Conservation (phyloP, 805 yeast genomes). For the Barnettozyma wickerhamii region DNA sequence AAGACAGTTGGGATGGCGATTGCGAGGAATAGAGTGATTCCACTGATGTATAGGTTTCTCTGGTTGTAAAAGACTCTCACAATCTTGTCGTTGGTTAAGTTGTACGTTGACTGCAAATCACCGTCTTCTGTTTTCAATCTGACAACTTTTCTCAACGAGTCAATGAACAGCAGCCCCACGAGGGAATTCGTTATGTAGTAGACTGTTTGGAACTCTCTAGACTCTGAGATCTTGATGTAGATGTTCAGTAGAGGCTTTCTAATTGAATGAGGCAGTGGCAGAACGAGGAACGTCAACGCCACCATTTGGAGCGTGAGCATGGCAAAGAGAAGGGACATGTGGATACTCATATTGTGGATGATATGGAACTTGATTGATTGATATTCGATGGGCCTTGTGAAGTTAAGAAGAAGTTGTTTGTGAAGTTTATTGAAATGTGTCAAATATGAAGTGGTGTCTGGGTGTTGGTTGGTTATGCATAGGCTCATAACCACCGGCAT, state of each 20-base stretch:
- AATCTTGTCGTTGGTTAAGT: slow-evolving; percentile 42
- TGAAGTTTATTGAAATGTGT: no score
- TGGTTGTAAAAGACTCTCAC: slow-evolving; percentile 61
- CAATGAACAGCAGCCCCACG: slow-evolving; percentile 47
- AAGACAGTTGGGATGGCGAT: slow-evolving; percentile 52
- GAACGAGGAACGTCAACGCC: slow-evolving; percentile 40
- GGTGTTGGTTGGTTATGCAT: no score
- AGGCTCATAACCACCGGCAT: no score
- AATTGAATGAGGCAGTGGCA: slow-evolving; percentile 50
- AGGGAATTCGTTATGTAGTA: slow-evolving; percentile 36
- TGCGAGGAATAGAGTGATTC: slow-evolving; percentile 54
- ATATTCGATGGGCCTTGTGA: no score
- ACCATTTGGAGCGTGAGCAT: slow-evolving; percentile 50
- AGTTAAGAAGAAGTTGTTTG: no score
- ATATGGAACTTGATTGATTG: no score
- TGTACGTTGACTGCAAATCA: slow-evolving; percentile 20
- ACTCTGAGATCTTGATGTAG: slow-evolving; percentile 31
- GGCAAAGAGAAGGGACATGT: slow-evolving; percentile 35
- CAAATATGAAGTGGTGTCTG: no score
- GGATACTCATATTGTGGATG: slow-evolving; percentile 23
- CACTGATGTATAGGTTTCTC: slow-evolving; percentile 58
- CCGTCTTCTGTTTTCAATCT: slow-evolving; percentile 26
- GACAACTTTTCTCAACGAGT: slow-evolving; percentile 45
- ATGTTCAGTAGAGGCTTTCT: slow-evolving; percentile 40
- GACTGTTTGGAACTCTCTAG: slow-evolving; percentile 42